Evolutionary conservation across 2,329 filamentous ascomycete species (phyloP).

Genomic region (Albophoma yamanashiensis): DNA sequence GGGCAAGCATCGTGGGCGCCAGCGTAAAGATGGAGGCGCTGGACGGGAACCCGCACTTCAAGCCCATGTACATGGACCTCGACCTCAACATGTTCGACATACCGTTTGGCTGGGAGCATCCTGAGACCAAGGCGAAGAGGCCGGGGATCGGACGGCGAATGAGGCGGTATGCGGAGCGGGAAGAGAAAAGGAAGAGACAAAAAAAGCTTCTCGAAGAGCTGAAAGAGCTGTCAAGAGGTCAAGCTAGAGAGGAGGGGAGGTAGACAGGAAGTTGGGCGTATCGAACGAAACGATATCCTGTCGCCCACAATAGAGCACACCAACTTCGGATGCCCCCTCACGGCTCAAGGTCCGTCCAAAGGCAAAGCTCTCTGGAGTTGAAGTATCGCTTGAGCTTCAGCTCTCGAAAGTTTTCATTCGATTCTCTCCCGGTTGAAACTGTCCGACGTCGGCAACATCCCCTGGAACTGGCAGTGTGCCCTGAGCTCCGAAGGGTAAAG

Average conservation of each 20-base stretch:
- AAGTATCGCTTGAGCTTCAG: no score
- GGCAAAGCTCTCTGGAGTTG: no score
- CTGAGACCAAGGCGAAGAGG: neutral
- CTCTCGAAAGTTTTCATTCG: no score
- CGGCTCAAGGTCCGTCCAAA: no score
- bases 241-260: neutral
- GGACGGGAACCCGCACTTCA: neutral
- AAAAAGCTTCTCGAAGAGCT: neutral
- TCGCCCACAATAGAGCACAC: no score
- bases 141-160: neutral
- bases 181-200: neutral
- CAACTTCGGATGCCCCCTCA: no score
- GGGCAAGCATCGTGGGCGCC: neutral
- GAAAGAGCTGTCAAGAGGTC: neutral
- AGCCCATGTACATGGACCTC: neutral
- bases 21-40: neutral
- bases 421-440: no score
- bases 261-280: neutral
- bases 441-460: neutral
- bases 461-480: neutral
- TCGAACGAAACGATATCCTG: neutral
- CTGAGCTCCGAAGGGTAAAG: neutral
- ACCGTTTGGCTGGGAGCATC: neutral
- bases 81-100: neutral
- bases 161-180: neutral